phyloP scores from a whole-genome alignment of 2,329 filamentous ascomycete genomes.

The Penicillium psychrosexuale region DNA sequence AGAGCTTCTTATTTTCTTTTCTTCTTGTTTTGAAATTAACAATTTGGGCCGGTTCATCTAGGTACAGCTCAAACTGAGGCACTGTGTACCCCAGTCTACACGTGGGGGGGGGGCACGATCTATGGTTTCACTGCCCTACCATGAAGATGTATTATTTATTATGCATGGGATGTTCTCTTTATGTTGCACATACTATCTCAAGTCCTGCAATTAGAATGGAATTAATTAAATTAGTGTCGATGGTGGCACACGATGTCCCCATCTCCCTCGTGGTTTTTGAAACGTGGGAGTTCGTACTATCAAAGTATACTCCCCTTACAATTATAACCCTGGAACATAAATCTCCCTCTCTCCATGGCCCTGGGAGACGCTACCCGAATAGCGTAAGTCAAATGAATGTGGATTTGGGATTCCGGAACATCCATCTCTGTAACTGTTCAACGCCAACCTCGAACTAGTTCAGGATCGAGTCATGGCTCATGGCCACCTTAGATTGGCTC shows the following conservation, averaged over 20 bases:
- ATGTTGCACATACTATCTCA: not conserved
- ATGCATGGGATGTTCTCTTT: not conserved
- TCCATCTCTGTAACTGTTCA: constrained; percentile 6
- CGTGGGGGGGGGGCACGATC: constrained; percentile 2
- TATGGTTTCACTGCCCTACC: not conserved
- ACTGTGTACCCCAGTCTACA: not conserved
- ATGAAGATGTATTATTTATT: not conserved
- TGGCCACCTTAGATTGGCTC: not conserved
- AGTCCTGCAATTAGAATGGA: not conserved
- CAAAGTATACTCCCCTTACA: not conserved
- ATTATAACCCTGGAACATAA: not conserved
- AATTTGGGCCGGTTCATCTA: not conserved
- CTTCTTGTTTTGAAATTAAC: not conserved
- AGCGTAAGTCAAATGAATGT: not conserved
- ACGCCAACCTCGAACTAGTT: constrained; percentile 11
- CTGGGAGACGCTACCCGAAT: constrained; percentile 5
- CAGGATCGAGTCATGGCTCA: not conserved
- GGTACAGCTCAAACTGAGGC: not conserved
- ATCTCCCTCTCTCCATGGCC: not conserved
- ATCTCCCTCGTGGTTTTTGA: not conserved
- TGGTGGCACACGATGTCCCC: not conserved
- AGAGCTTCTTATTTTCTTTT: not conserved
- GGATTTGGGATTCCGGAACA: not conserved
- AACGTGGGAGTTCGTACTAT: not conserved
- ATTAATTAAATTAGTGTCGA: not conserved